Percentiles rank a stretch among this genome's conserved stretches.
Conservation (phyloP, 129 eudicot species). For the Pseudognaphalium luteoalbum region DNA sequence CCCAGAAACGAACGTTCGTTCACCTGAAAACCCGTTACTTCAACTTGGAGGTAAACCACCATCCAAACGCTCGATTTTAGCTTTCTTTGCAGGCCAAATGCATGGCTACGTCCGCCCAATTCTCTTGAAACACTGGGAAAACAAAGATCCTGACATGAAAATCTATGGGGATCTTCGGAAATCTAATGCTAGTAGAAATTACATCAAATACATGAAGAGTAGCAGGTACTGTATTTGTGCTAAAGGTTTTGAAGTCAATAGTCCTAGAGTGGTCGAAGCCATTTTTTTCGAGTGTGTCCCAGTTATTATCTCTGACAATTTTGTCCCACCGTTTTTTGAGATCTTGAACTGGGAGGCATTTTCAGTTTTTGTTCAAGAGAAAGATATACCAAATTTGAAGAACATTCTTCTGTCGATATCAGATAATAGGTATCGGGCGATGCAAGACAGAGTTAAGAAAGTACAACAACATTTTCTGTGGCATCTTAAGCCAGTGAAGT, state of each 20-base stretch:
- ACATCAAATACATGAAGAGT: slow-evolving; percentile 22
- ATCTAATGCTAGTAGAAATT: slow-evolving; percentile 3
- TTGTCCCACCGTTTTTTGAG: slow-evolving; percentile 47
- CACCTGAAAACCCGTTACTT: slow-evolving; percentile 12
- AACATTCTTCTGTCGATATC: slow-evolving; percentile 38
- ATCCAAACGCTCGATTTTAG: neutral
- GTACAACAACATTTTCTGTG: slow-evolving; percentile 48
- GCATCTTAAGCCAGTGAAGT: slow-evolving; percentile 25
- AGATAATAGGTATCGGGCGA: slow-evolving; percentile 18
- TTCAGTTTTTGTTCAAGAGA: slow-evolving; percentile 35
- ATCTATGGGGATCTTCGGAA: neutral
- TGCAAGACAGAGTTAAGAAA: slow-evolving; percentile 44
- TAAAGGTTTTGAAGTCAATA: slow-evolving; percentile 46
- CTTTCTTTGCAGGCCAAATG: slow-evolving; percentile 22
- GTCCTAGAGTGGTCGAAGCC: slow-evolving; percentile 49
- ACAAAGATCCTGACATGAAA: slow-evolving; percentile 17
- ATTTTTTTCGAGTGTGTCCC: slow-evolving; percentile 48
- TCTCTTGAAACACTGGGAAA: slow-evolving; percentile 24
- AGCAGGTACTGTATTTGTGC: slow-evolving; percentile 35
- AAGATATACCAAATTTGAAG: slow-evolving; percentile 50
- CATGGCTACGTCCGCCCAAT: neutral
- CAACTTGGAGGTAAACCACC: slow-evolving; percentile 23
- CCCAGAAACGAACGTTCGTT: slow-evolving; percentile 13
- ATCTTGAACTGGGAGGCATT: slow-evolving; percentile 45
- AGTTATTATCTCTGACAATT: slow-evolving; percentile 44